Percentiles rank a stretch among this genome's conserved stretches.
Evolutionary conservation across 371 early-diverging fungal genomes (phyloP).

Genomic region (Actinomucor elegans): DNA sequence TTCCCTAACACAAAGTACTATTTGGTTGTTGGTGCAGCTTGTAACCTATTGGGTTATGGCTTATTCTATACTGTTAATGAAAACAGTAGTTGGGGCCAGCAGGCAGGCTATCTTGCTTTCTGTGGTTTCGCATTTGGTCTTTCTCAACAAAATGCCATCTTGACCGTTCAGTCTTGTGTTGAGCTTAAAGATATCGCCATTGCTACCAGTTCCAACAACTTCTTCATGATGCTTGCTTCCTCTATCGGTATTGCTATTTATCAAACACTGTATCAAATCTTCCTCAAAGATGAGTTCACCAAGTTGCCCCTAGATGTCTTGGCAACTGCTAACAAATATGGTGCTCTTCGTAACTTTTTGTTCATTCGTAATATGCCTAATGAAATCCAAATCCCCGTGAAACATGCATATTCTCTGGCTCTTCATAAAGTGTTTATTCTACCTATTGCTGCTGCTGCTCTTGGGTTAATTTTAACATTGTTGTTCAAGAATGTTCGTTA

Average conservation of each 20-base stretch:
- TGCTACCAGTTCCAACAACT: slow-evolving; percentile 56
- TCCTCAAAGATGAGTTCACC: slow-evolving; percentile 21
- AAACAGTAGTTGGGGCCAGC: slow-evolving; percentile 34
- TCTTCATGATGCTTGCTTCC: slow-evolving; percentile 43
- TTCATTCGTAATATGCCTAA: slow-evolving; percentile 33
- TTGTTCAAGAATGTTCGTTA: slow-evolving; percentile 41
- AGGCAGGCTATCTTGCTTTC: slow-evolving; percentile 41
- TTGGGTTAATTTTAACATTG: slow-evolving; percentile 52
- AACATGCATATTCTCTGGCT: slow-evolving; percentile 59
- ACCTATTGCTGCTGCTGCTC: slow-evolving; percentile 53
- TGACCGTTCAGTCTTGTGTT: slow-evolving; percentile 60
- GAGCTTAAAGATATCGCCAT: slow-evolving; percentile 59
- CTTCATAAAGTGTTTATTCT: slow-evolving; percentile 60
- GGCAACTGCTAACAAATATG: slow-evolving; percentile 22
- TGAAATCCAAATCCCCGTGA: slow-evolving; percentile 38
- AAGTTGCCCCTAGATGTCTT: slow-evolving; percentile 20
- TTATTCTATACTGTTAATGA: slow-evolving; percentile 42
- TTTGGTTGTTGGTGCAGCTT: slow-evolving; percentile 25
- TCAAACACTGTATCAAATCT: slow-evolving; percentile 27
- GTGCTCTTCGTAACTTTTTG: slow-evolving; percentile 36
- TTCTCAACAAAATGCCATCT: slow-evolving; percentile 61
- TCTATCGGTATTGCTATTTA: slow-evolving; percentile 44
- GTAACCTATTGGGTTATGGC: slow-evolving; percentile 42
- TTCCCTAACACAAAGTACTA: slow-evolving; percentile 33
- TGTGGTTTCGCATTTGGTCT: slow-evolving; percentile 60